Conservation (phyloP, 2,329 filamentous ascomycete species). For the Diaporthe ilicicola region DNA sequence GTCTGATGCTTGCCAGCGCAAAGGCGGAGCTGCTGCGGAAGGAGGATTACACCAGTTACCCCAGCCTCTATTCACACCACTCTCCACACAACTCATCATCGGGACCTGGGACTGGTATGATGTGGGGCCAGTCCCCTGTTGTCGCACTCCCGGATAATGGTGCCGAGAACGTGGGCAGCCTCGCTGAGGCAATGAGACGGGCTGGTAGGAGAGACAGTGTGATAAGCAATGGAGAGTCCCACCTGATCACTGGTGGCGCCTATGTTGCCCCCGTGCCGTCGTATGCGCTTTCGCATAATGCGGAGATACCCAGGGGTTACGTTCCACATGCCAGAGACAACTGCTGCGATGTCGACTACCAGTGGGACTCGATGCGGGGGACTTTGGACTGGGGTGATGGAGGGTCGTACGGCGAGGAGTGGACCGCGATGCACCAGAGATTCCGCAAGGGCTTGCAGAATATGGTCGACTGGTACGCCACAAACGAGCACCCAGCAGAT, state of each 20-base stretch:
- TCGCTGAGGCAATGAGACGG: slow-evolving; percentile 47
- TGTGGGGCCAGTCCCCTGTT: slow-evolving; percentile 47
- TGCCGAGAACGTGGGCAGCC: slow-evolving; percentile 42
- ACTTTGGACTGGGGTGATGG: slow-evolving; percentile 87
- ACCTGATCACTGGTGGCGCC: slow-evolving; percentile 40
- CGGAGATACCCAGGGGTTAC: slow-evolving; percentile 87
- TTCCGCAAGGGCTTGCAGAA: slow-evolving; percentile 82
- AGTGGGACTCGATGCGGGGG: slow-evolving; percentile 91
- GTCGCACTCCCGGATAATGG: slow-evolving; percentile 33
- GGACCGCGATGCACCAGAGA: slow-evolving; percentile 92
- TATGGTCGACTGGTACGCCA: slow-evolving; percentile 85
- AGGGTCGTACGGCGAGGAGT: slow-evolving; percentile 90
- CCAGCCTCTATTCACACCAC: slow-evolving; percentile 45
- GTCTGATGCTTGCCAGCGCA: slow-evolving; percentile 86
- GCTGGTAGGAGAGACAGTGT: slow-evolving; percentile 32
- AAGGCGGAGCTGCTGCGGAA: slow-evolving; percentile 86
- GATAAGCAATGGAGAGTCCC: slow-evolving; percentile 37
- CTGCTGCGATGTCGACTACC: slow-evolving; percentile 87
- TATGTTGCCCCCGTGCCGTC: slow-evolving; percentile 83
- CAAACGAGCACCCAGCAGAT: slow-evolving; percentile 58
- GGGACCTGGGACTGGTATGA: slow-evolving; percentile 42
- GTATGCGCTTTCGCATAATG: slow-evolving; percentile 82
- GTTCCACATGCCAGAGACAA: slow-evolving; percentile 89
- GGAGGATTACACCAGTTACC: slow-evolving; percentile 69
- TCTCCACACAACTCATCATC: slow-evolving; percentile 37